Conservation (phyloP, 352 stramenopile genomes). For the Peronospora farinosa region DNA sequence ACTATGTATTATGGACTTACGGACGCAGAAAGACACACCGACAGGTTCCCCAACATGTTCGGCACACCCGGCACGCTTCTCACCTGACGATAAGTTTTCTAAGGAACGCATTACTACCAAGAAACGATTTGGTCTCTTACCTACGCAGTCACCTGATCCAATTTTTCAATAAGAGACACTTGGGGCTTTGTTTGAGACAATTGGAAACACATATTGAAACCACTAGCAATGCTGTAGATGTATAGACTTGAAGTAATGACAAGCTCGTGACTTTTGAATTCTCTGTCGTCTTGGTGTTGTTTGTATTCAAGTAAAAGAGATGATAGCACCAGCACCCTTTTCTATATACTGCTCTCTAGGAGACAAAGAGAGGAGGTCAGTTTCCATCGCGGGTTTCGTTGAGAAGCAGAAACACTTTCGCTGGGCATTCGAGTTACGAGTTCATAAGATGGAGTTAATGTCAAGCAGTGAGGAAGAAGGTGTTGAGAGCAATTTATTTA, state of each 20-base stretch:
- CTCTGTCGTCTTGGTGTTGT: too few species aligned
- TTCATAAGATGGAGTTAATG: constrained; percentile 47
- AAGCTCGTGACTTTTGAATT: constrained; percentile 12
- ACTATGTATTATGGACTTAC: neutral
- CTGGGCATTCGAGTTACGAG: neutral
- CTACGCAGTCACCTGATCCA: constrained; percentile 89
- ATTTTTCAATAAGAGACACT: constrained; percentile 61
- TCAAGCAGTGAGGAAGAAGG: constrained; percentile 55
- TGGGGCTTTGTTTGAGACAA: neutral
- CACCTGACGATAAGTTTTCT: constrained; percentile 99
- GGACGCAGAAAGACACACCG: constrained; percentile 93
- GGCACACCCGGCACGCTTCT: constrained; percentile 96
- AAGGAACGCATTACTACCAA: constrained; percentile 97
- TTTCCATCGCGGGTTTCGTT: too few species aligned
- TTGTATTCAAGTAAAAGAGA: too few species aligned
- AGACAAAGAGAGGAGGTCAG: too few species aligned
- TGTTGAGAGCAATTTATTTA: constrained; percentile 6
- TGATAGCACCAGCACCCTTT: too few species aligned
- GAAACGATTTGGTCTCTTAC: constrained; percentile 96
- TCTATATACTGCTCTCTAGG: too few species aligned
- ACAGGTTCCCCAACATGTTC: constrained; percentile 91
- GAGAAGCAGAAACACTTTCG: neutral
- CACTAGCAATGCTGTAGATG: constrained; percentile 25
- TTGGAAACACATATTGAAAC: neutral
- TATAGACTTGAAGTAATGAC: constrained; percentile 23